Evolutionary conservation across 108 stramenopile genomes (phyloP).

Genomic region (Cyclostephanos tholiformis): DNA sequence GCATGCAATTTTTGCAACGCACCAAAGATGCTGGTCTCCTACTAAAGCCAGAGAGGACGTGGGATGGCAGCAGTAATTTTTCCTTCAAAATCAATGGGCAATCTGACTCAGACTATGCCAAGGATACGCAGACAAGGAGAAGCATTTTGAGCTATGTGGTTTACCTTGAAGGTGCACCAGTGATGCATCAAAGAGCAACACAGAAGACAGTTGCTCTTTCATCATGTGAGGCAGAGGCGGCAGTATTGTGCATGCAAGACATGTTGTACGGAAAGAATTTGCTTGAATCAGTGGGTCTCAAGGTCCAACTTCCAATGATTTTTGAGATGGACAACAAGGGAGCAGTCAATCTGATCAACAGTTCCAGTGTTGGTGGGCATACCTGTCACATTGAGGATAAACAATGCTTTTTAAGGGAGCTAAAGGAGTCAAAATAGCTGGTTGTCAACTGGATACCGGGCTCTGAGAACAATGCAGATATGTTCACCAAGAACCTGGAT

Average conservation of each 20-base stretch:
- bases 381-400: slow-evolving; percentile 35
- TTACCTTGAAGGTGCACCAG: slow-evolving; percentile 20
- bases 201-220: slow-evolving; percentile 44
- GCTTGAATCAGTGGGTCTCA: slow-evolving; percentile 19
- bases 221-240: slow-evolving; percentile 52
- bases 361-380: slow-evolving; percentile 40
- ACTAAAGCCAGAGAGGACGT: slow-evolving; percentile 23
- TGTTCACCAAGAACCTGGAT: slow-evolving; percentile 23
- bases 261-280: slow-evolving; percentile 23
- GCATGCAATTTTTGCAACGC: slow-evolving; percentile 14
- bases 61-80: slow-evolving; percentile 17
- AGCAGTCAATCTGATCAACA: slow-evolving; percentile 31
- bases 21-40: slow-evolving; percentile 5
- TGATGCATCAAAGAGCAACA: slow-evolving; percentile 29
- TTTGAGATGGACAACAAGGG: slow-evolving; percentile 45
- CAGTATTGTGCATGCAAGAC: slow-evolving; percentile 41
- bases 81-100: slow-evolving; percentile 6
- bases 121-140: slow-evolving; percentile 9
- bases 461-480: slow-evolving; percentile 7
- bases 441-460: slow-evolving; percentile 7
- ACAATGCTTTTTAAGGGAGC: slow-evolving; percentile 27
- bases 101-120: slow-evolving; percentile 34
- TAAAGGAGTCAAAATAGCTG: slow-evolving; percentile 36
- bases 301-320: slow-evolving; percentile 41
- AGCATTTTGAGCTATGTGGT: slow-evolving; percentile 17